Conservation (phyloP, 768 basidiomycete species). For the Termitomyces sp. region DNA sequence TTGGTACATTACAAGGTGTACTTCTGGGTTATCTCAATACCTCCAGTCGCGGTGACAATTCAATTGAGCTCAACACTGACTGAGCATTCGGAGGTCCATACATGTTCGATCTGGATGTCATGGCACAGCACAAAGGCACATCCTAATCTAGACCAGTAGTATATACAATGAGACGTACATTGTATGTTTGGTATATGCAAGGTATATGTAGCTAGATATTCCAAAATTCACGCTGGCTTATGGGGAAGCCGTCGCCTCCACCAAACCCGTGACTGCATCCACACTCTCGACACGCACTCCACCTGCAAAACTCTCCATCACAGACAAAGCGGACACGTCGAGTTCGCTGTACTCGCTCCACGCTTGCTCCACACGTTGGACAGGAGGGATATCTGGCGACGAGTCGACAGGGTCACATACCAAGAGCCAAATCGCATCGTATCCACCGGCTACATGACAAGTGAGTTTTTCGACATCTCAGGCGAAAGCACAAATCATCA, state of each 20-base stretch:
- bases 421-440: constrained; percentile 94
- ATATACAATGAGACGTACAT: background rate
- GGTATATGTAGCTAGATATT: constrained; percentile 2
- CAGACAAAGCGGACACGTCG: constrained; percentile 68
- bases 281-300: constrained; percentile 65
- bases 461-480: background rate
- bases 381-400: constrained; percentile 44
- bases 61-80: background rate
- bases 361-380: constrained; percentile 58
- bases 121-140: background rate
- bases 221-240: background rate
- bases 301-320: constrained; percentile 62
- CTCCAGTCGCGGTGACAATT: background rate
- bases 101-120: background rate
- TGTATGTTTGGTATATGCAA: constrained; percentile 1
- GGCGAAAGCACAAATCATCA: constrained; percentile 19
- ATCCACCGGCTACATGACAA: constrained; percentile 76
- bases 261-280: constrained; percentile 54
- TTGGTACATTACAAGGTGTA: background rate
- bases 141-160: background rate
- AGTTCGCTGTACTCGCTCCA: constrained; percentile 65
- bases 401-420: constrained; percentile 58
- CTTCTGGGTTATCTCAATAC: background rate
- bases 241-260: constrained; percentile 21
- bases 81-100: background rate